Conservation (phyloP, 2,329 filamentous ascomycete species). For the Gnomoniopsis smithogilvyi region DNA sequence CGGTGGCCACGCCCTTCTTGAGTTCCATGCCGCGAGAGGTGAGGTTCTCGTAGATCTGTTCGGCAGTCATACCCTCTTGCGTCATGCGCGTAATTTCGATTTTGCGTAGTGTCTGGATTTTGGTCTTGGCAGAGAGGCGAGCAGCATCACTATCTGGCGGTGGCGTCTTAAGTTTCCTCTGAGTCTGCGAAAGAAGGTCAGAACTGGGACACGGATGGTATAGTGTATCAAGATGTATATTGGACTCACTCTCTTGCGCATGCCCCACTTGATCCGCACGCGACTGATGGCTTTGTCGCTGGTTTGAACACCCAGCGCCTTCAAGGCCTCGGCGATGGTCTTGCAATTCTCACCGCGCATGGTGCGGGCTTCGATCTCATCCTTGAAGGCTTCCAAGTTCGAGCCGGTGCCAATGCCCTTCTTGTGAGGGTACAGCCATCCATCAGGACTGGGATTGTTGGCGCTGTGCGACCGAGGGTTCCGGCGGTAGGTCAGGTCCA, state of each 20-base stretch:
- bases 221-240: too few species aligned
- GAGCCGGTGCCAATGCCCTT: constrained; percentile 13
- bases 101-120: constrained; percentile 14
- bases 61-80: constrained; percentile 16
- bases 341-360: constrained; percentile 21
- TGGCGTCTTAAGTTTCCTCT: constrained; percentile 18
- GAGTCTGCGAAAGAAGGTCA: constrained; percentile 3
- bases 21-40: constrained; percentile 20
- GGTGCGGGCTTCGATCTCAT: constrained; percentile 18
- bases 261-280: constrained; percentile 20
- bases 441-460: constrained; percentile 10
- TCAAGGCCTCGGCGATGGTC: constrained; percentile 19
- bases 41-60: constrained; percentile 18
- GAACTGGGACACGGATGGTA: background rate
- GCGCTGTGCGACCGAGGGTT: constrained; percentile 1
- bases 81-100: constrained; percentile 21
- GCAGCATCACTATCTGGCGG: constrained; percentile 16
- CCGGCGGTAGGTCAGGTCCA: constrained; percentile 8
- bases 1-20: constrained; percentile 20
- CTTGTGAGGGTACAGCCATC: constrained; percentile 16
- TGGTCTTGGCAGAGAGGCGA: constrained; percentile 13
- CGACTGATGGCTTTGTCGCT: constrained; percentile 21
- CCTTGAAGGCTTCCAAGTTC: constrained; percentile 18
- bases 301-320: constrained; percentile 18
- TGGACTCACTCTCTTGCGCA: constrained; percentile 18